Evolutionary conservation across 352 stramenopile genomes (phyloP), one percentile per base, ranked within the genome.

Genomic region (Blastocystis sp.): DNA sequence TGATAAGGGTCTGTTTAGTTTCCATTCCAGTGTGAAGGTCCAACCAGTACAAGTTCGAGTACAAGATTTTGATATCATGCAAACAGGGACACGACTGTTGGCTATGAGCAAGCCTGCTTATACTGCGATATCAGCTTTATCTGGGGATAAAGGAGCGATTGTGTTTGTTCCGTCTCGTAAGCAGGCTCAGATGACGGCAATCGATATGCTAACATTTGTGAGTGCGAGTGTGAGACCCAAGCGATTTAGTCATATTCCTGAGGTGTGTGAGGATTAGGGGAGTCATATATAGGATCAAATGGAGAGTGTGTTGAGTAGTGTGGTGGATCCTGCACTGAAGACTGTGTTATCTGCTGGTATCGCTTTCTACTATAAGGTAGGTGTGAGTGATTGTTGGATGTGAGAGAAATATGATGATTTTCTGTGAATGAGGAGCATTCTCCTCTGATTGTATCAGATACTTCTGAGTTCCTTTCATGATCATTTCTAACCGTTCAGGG

Each of bases 41-140:
- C 93, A 97, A 81, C 97, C 97, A 11, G 91, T 99, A 19, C 97
- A 99, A 90, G 96, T 99, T 80, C 94, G 93, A 35, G 95, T 99
- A 51, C 96, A 98, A 90, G 97, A 96, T 2, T 99, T 98, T 90
- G 97, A 99, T 57, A 96, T 98, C 76, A 95, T 96, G 78, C 96
- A 99, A 89, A 98, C 98, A 91, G 94, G 94, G 24, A 96, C 94
- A 40, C 93, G 97, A 5, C 95, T 99, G 90, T 93, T 99, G 88
- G 96, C 97, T 0, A 99, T 99, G 97, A 94, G 95, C 6, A 99
- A 99, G 90, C 97, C 97, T 13, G 93, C 97, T 58, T 99, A 98
- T 93, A 98, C 98, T 91, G 94, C 94, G 19, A 92, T 99, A 6
- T 92, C 92, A 37, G 94, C 94, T 59, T 95, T 66, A 17, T 90